Evolutionary conservation across 179 eudicot genomes (phyloP), one percentile per base, ranked within the genome.

Genomic region (Patellifolia procumbens): DNA sequence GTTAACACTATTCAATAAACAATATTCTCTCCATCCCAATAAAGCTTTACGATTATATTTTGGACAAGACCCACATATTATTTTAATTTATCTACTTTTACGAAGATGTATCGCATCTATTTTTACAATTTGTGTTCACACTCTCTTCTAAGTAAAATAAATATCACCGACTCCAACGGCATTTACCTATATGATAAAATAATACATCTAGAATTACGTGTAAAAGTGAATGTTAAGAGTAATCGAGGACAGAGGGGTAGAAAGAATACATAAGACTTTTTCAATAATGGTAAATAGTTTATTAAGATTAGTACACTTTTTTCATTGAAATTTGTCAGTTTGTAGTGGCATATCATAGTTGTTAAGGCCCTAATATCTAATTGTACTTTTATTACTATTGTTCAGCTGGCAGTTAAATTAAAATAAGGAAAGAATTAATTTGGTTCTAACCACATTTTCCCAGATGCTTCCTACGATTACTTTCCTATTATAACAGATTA

Each of bases 361-460:
- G 46, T 45, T 55, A 31, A 51, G 56, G 17, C 68, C 34, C 59
- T 64, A 64, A 64, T 65, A 29, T 31, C 65, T 64, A 43, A 39
- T 73, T 19, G 20, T 34, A 13, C 24, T 65, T 15, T 61, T 61
- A 65, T 17, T 55, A 31, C 15, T 42, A 31, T 37, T 42, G n/a
- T 37, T 73, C 66, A 73, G 51, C 73, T 53, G 76, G 81, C 61
- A 31, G 49, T 4, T 37, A 12, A 39, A 16, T 29, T 66, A 73
- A 52, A 79, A 42, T 63, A 79, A 66, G 28, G 53, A 65, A 39
- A 46, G n/a, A 78, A 19, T 51, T 49, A 48, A 32, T 71, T 49
- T 77, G 68, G n/a, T 51, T 13, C 51, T 24, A 71, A 59, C 11
- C 45, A 60, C 55, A 71, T 62, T 55, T 79, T 66, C 77, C 73